Evolutionary conservation across 106 monocot species (phyloP), one percentile per base, ranked within the genome.

Genomic region (Allium sativum): DNA sequence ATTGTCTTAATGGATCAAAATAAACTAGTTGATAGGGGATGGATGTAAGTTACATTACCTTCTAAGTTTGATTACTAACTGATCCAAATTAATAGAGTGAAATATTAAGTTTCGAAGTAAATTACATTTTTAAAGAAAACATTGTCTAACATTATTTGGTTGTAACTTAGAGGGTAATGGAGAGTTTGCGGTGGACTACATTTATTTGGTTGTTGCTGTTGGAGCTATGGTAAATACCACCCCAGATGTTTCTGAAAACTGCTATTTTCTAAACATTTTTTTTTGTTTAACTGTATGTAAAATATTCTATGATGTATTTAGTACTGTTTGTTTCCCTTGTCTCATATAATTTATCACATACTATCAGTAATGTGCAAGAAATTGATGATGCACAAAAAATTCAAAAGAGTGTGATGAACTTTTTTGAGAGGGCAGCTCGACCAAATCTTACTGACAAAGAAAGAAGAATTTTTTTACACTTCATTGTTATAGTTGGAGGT

Each of bases 191-290:
- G 80, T 98, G 16, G 88, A 88, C 56, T 98, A 98, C 76, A 91
- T 91, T 51, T 92, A 85, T 68, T 69, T 98, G 61, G 81, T 91
- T 9, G 43, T 98, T 63, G 76, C 88, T 42, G 53, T 98, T 44
- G 98, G 98, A 64, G 98, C 90, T 21, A 82, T 73, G 59, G 46
- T 82, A 15, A 98, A 98, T 61, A 98, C 98, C 67, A 98, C 88
- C 48, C 98, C 98, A 76, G 98, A 91, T 62, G 98, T 98, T 6
- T 52, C 11, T 18, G 91, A 98, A 67, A 46, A 98, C 72, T 98
- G 90, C 59, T 82, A 88, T 73, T 98, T 98, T 62, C 70, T 98
- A 19, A 98, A 98, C n/a, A n/a, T n/a, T n/a, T n/a, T n/a, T 31
- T 21, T 18, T 48, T 17, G 12, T 13, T 7, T n/a, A n/a, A n/a